phyloP scores from a whole-genome alignment of 495 filamentous ascomycete species.

The Emericellopsis terricola region DNA sequence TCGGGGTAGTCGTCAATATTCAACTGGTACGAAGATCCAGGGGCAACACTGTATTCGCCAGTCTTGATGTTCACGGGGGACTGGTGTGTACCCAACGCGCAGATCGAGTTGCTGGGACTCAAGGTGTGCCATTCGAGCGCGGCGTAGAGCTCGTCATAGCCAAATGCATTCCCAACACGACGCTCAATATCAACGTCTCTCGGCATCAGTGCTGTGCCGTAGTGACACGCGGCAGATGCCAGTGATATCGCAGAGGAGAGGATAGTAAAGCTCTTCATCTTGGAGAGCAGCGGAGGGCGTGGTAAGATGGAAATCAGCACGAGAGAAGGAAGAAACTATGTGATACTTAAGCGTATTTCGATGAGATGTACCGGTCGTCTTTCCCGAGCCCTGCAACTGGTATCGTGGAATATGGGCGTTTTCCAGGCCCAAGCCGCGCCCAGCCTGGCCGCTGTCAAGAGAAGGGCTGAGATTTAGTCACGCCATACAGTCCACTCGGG shows the following conservation, averaged over 20 bases:
- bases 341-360: too few species aligned
- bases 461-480: too few species aligned
- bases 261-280: neutral
- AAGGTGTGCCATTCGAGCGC: conserved; percentile 42
- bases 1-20: conserved; percentile 15
- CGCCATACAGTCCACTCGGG: too few species aligned
- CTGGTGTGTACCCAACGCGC: conserved; percentile 36
- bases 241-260: neutral
- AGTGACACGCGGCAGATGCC: neutral
- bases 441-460: too few species aligned
- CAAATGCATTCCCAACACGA: neutral
- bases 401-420: too few species aligned
- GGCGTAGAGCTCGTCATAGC: conserved; percentile 12
- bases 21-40: conserved; percentile 16
- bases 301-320: too few species aligned
- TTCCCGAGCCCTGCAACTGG: too few species aligned
- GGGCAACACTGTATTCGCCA: conserved; percentile 20
- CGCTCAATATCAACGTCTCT: neutral
- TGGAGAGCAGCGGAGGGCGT: too few species aligned
- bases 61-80: conserved; percentile 48
- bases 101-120: conserved; percentile 24
- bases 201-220: neutral
- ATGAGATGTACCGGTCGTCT: too few species aligned
- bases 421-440: too few species aligned
- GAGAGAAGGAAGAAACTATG: too few species aligned